These are phyloP conservation scores for Sambucus nigra DNA, from an alignment of 129 eudicot species.

Conservation along the genomic window DNA sequence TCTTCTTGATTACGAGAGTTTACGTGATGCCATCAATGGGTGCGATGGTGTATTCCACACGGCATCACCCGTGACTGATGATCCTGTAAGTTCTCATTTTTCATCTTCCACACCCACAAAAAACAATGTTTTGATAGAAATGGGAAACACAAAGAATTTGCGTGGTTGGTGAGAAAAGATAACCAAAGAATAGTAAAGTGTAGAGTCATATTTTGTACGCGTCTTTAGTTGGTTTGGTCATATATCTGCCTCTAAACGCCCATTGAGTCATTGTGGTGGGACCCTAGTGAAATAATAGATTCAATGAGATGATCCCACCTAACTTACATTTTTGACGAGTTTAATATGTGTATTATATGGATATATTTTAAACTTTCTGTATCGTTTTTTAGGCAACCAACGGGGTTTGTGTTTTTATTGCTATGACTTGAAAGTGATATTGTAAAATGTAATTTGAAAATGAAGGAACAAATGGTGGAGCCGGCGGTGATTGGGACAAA, in stretches of 20 bases:
- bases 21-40: constrained; percentile 80
- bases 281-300: not conserved
- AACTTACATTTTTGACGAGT: too few species aligned
- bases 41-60: constrained; percentile 96
- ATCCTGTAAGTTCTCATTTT: constrained; percentile 42
- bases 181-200: too few species aligned
- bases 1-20: constrained; percentile 77
- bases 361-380: too few species aligned
- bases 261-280: not conserved
- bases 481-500: constrained; percentile 89
- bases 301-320: not conserved
- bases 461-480: constrained; percentile 98
- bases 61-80: constrained; percentile 96
- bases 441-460: not conserved
- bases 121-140: too few species aligned
- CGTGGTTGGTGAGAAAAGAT: too few species aligned
- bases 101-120: not conserved
- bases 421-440: constrained; percentile 1
- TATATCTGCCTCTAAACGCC: not conserved
- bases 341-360: too few species aligned
- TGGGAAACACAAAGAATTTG: too few species aligned
- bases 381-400: too few species aligned
- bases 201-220: not conserved
- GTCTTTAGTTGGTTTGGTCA: too few species aligned
- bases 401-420: too few species aligned